Conservation (phyloP, 768 basidiomycete species). For the Artomyces pyxidatus region DNA sequence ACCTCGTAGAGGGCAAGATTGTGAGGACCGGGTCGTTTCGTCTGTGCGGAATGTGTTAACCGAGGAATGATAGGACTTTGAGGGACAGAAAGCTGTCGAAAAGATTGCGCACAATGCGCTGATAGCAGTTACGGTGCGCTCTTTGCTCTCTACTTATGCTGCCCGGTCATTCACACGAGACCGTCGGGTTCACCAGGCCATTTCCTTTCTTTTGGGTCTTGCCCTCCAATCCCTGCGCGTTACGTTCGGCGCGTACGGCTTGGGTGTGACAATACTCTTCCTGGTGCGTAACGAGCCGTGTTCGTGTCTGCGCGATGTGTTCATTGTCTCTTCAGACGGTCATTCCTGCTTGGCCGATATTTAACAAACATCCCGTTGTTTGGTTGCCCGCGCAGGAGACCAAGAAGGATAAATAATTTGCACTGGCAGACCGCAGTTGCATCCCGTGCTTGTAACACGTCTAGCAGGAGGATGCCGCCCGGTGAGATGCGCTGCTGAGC, state of each 20-base stretch:
- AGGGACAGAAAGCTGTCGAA: constrained; percentile 50
- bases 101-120: constrained; percentile 35
- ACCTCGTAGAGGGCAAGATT: constrained; percentile 25
- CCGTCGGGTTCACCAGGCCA: constrained; percentile 26
- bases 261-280: constrained; percentile 12
- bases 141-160: constrained; percentile 15
- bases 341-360: constrained; percentile 66
- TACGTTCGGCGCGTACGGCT: constrained; percentile 44
- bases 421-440: too few relatives aligned
- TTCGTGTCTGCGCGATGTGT: constrained; percentile 5
- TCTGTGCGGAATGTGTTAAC: too few relatives aligned
- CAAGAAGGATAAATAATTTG: constrained; percentile 25
- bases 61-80: constrained; percentile 68
- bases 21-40: constrained; percentile 21
- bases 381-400: constrained; percentile 39
- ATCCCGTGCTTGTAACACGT: too few relatives aligned
- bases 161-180: neutral
- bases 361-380: constrained; percentile 50
- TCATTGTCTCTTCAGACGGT: constrained; percentile 33
- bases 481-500: too few relatives aligned
- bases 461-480: too few relatives aligned
- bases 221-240: constrained; percentile 43
- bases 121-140: constrained; percentile 39
- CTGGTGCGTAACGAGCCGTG: constrained; percentile 13
- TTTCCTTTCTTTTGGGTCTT: constrained; percentile 52